phyloP scores from a whole-genome alignment of 1,284 basidiomycete genomes.

The Singerocomus inundabilis region DNA sequence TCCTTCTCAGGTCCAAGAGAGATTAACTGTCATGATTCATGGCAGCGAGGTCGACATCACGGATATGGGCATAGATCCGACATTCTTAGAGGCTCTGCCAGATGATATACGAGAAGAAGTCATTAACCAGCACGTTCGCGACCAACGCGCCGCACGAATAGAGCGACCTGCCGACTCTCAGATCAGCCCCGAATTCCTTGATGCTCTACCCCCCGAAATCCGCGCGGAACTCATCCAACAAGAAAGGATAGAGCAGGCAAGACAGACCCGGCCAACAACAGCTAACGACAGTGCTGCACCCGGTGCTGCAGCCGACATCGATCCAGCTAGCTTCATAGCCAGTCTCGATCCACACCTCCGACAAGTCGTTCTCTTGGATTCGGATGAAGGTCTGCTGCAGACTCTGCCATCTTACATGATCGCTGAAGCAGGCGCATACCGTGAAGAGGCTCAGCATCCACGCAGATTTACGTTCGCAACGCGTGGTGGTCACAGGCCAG shows the following conservation, averaged over 20 bases:
- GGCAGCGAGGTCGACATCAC: constrained; percentile 97
- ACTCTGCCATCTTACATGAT: constrained; percentile 80
- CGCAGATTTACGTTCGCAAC: constrained; percentile 39
- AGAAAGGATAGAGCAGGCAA: constrained; percentile 80
- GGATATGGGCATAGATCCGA: constrained; percentile 97
- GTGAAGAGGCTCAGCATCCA: constrained; percentile 45
- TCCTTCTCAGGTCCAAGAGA: constrained; percentile 41
- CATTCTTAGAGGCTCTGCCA: constrained; percentile 95
- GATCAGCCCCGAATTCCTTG: constrained; percentile 93
- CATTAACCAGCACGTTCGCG: constrained; percentile 94
- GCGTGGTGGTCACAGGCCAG: constrained; percentile 36
- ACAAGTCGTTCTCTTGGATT: constrained; percentile 84
- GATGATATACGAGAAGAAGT: constrained; percentile 99
- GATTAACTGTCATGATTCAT: constrained; percentile 86
- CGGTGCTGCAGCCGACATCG: constrained; percentile 68
- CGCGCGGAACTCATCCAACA: constrained; percentile 97
- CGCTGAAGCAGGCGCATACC: constrained; percentile 73
- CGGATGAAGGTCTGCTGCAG: constrained; percentile 81
- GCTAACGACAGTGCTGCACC: constrained; percentile 37
- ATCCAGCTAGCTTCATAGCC: constrained; percentile 85
- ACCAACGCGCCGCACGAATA: constrained; percentile 75
- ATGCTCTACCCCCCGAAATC: constrained; percentile 94
- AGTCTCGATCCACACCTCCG: constrained; percentile 83
- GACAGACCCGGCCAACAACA: constrained; percentile 52
- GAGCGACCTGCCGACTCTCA: constrained; percentile 77